phyloP scores from a whole-genome alignment of 2,329 filamentous ascomycete species.

The Phaeosphaeriaceae sp. region DNA sequence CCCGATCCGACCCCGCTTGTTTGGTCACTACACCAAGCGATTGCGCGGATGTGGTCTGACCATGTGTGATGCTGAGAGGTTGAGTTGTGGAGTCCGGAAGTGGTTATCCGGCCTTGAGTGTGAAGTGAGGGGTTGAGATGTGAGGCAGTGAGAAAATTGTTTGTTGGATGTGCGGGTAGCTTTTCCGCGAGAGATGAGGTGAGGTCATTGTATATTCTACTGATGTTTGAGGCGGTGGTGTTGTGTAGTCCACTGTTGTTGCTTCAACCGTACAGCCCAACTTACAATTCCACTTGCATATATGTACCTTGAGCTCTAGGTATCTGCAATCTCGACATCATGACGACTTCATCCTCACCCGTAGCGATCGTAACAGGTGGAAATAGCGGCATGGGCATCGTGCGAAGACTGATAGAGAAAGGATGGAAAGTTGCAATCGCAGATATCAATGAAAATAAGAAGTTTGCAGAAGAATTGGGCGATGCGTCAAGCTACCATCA shows the following conservation, averaged over 20 bases:
- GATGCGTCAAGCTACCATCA: constrained; percentile 27
- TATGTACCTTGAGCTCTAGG: background rate
- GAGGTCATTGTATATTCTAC: background rate
- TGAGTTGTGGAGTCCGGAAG: background rate
- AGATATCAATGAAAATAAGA: constrained; percentile 32
- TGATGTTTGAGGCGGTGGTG: background rate
- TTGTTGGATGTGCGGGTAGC: background rate
- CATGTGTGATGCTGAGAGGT: background rate
- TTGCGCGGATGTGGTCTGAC: background rate
- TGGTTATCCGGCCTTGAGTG: constrained; percentile 1
- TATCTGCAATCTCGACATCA: constrained; percentile 1
- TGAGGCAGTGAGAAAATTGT: background rate
- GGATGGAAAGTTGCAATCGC: constrained; percentile 41
- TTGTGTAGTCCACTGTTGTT: background rate
- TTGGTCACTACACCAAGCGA: constrained; percentile 15
- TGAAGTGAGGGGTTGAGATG: background rate
- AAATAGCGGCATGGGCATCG: constrained; percentile 32
- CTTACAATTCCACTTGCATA: background rate
- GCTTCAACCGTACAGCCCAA: background rate
- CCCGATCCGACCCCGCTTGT: constrained; percentile 10
- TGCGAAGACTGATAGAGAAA: constrained; percentile 23
- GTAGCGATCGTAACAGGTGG: constrained; percentile 41
- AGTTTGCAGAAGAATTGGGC: constrained; percentile 34
- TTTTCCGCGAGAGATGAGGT: background rate
- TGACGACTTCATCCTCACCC: constrained; percentile 15